phyloP scores from a whole-genome alignment of 495 filamentous ascomycete genomes.

The Parathielavia appendiculata region DNA sequence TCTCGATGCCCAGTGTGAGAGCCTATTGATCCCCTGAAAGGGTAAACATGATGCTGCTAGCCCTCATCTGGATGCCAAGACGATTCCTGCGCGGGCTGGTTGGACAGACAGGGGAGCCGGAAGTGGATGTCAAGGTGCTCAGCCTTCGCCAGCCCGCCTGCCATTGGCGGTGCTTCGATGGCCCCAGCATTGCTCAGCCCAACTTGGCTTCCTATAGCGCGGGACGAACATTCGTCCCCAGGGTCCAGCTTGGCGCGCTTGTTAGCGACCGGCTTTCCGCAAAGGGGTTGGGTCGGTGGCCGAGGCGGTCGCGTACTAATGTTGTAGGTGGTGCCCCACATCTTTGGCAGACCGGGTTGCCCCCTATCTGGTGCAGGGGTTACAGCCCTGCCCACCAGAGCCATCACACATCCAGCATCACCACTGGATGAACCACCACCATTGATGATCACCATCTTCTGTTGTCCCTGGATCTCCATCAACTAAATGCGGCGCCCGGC shows the following conservation, averaged over 20 bases:
- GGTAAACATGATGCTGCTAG: background rate
- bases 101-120: background rate
- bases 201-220: background rate
- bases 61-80: background rate
- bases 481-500: too few relatives aligned
- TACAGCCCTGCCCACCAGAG: too few relatives aligned
- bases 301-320: too few relatives aligned
- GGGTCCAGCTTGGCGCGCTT: background rate
- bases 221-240: background rate
- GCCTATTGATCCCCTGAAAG: background rate
- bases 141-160: background rate
- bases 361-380: too few relatives aligned
- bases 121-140: constrained; percentile 1
- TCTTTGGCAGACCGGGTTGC: too few relatives aligned
- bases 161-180: background rate
- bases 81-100: background rate
- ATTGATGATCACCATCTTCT: too few relatives aligned
- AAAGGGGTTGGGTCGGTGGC: too few relatives aligned
- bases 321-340: too few relatives aligned
- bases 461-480: too few relatives aligned
- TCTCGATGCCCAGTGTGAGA: background rate
- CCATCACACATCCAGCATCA: too few relatives aligned
- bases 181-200: constrained; percentile 4
- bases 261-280: too few relatives aligned
- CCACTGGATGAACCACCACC: too few relatives aligned